phyloP scores from a whole-genome alignment of 2,329 filamentous ascomycete genomes.

The Colletotrichum spaethianum region DNA sequence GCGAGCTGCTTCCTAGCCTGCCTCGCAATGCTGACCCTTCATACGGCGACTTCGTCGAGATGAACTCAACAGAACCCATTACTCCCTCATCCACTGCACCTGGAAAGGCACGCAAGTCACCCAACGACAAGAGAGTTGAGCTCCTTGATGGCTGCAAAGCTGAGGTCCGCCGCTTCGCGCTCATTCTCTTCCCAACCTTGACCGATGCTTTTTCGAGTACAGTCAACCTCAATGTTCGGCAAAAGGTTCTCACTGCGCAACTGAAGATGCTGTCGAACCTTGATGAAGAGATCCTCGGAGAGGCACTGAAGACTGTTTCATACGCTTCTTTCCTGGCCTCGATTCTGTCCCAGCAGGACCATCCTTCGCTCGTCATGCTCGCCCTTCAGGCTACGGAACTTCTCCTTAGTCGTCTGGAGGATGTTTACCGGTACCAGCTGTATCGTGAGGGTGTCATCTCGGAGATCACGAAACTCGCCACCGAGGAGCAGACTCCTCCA shows the following conservation, averaged over 20 bases:
- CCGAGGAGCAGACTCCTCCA: conserved; percentile 54
- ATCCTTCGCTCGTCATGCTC: conserved; percentile 86
- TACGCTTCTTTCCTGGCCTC: conserved; percentile 97
- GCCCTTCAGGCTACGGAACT: conserved; percentile 92
- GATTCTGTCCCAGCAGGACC: conserved; percentile 95
- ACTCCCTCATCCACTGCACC: conserved; percentile 57
- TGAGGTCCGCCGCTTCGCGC: conserved; percentile 90
- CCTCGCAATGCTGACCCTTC: conserved; percentile 67
- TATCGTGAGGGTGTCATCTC: conserved; percentile 96
- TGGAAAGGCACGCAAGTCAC: conserved; percentile 63
- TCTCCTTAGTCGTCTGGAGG: conserved; percentile 84
- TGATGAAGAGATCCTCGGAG: conserved; percentile 86
- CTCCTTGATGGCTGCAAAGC: conserved; percentile 86
- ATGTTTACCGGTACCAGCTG: conserved; percentile 95
- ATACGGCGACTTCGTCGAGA: conserved; percentile 60
- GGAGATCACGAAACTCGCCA: conserved; percentile 87
- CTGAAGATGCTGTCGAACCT: conserved; percentile 98
- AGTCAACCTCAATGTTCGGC: conserved; percentile 92
- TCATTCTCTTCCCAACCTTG: conserved; percentile 93
- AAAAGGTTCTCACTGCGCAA: conserved; percentile 96
- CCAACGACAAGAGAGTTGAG: conserved; percentile 86
- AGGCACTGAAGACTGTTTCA: conserved; percentile 88
- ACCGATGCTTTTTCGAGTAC: conserved; percentile 98
- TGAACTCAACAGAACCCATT: conserved; percentile 57
- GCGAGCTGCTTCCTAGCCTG: conserved; percentile 88